Evolutionary conservation across 495 filamentous ascomycete species (phyloP).

Genomic region (Sporormia fimetaria): DNA sequence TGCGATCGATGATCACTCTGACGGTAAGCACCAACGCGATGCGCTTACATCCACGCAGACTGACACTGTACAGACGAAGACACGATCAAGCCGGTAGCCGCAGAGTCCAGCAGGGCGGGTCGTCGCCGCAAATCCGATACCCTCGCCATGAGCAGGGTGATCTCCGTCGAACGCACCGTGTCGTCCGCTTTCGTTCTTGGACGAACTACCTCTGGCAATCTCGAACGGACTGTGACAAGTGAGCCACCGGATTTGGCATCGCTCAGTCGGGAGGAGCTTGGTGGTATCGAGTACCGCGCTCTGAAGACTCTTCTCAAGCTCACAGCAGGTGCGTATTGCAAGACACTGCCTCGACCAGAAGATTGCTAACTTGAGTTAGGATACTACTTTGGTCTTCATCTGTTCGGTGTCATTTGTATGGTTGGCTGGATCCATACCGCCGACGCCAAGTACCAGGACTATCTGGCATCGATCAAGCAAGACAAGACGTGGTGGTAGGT

Average conservation of each 20-base stretch:
- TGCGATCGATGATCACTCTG: no score
- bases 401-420: slow-evolving; percentile 7
- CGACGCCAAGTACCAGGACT: slow-evolving; percentile 2
- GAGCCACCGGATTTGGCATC: slow-evolving; percentile 2
- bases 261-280: slow-evolving; percentile 1
- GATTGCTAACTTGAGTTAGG: slow-evolving; percentile 7
- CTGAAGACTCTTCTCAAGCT: slow-evolving; percentile 3
- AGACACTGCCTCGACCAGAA: no score
- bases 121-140: no score
- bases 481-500: slow-evolving; percentile 6
- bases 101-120: no score
- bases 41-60: no score
- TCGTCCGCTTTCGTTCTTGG: not conserved
- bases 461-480: not conserved
- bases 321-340: no score
- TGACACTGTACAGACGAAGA: no score
- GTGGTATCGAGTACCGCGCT: slow-evolving; percentile 10
- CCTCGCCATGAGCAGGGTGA: not conserved
- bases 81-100: no score
- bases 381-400: slow-evolving; percentile 7
- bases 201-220: no score
- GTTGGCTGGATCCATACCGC: slow-evolving; percentile 1
- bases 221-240: no score
- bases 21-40: no score
- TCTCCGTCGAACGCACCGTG: slow-evolving; percentile 1